Percentiles rank a stretch among this genome's conserved stretches.
Conservation (phyloP, 352 stramenopile genomes). For the Phytophthora sojae region DNA sequence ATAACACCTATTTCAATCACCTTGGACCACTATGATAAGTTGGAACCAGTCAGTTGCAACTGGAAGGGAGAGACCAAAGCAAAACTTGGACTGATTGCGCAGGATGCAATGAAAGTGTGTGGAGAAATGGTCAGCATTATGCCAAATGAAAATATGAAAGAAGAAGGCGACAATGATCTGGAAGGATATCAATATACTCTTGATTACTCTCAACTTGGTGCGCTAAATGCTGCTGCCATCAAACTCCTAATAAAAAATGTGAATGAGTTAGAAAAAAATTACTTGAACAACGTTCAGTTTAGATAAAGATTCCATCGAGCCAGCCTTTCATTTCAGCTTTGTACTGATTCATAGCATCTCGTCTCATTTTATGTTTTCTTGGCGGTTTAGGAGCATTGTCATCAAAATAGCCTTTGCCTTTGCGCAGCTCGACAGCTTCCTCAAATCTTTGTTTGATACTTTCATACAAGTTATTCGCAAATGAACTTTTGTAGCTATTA, state of each 20-base stretch:
- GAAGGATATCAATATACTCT: background rate
- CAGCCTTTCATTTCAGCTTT: background rate
- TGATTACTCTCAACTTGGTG: too few species aligned
- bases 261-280: background rate
- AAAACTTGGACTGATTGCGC: background rate
- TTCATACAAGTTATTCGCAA: background rate
- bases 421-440: background rate
- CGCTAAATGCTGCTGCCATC: background rate
- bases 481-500: background rate
- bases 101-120: background rate
- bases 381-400: background rate
- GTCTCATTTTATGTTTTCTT: background rate
- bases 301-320: background rate
- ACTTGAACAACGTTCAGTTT: background rate
- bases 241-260: background rate
- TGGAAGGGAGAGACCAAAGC: too few species aligned
- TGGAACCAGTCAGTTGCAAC: too few species aligned
- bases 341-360: background rate
- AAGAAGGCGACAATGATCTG: background rate
- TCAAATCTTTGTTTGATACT: background rate
- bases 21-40: too few species aligned
- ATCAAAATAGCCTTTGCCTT: background rate
- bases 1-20: background rate
- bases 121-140: background rate
- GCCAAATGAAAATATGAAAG: background rate